Base-by-base conservation (phyloP, 2,329 filamentous ascomycete species). In the Neurospora sp. region DNA sequence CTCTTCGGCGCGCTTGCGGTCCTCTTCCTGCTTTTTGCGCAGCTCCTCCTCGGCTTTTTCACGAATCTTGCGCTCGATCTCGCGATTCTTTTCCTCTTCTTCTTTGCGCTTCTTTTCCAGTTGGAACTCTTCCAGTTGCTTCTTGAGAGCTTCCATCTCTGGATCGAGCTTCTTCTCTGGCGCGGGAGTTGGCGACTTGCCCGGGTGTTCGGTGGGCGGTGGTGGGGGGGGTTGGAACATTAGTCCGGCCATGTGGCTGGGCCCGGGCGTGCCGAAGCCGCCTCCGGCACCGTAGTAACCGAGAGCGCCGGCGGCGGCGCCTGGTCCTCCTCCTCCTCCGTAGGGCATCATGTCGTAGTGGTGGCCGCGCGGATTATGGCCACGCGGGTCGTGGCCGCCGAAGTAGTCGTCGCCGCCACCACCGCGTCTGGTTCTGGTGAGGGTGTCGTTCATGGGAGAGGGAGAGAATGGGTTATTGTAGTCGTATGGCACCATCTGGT, bases 71-170 rank as follows among this genome's bases (percentile, higher is more conserved):
- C 77, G 77, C 70, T 80, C 80, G 4, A 77, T 78, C 68, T 78
- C 78, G 13, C 52, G 52, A 13, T 58, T 58, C 23, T 58, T 58
- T 33, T 81, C 78, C 43, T 80, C 80, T 67, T 81, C 80, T 4
- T 78, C 77, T 69, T 78, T 81, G 66, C 76, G 77, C 72, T 81
- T 80, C 15, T 76, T 77, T 70, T 82, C 81, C 6, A 83, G 74
- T 40, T 79, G 82, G 62, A 86, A 81, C 10, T 80, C 79, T 13
- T 84, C 82, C 17, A 92, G 79, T 74, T 90, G 85, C 72, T 87
- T 84, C 72, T 90, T 85, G 70, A 90, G 84, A n/a, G 82, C 82
- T 72, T 90, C 81, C 75, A 88, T 88, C 70, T 90, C 86, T 1
- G 85, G 83, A 68, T 90, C 76, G 15, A 80, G 79, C 70, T 81